phyloP scores from a whole-genome alignment of 805 yeast species.

The Lipomyces sp. region DNA sequence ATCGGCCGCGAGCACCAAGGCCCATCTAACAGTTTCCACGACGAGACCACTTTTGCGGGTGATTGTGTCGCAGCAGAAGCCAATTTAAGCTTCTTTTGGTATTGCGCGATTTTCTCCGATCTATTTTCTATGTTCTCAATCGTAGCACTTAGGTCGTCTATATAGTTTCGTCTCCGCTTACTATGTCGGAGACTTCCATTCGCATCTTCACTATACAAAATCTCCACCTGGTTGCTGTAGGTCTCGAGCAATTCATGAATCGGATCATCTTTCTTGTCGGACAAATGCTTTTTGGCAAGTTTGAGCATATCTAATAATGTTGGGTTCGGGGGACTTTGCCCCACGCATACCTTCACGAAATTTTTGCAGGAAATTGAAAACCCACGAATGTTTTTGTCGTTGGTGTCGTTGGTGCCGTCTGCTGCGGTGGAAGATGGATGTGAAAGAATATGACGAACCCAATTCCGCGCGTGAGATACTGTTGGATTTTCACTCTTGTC shows the following conservation, averaged over 20 bases:
- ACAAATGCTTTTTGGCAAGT: constrained; percentile 6
- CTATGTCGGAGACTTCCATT: not conserved
- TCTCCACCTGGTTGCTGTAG: constrained; percentile 16
- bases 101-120: not conserved
- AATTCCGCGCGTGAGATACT: constrained; percentile 13
- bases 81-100: not conserved
- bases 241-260: constrained; percentile 1
- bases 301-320: constrained; percentile 7
- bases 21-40: constrained; percentile 10
- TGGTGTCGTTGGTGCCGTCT: not conserved
- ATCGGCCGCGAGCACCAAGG: constrained; percentile 22
- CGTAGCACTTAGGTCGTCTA: not conserved
- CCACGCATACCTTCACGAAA: not conserved
- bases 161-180: no score
- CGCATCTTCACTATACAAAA: not conserved
- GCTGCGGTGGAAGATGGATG: not conserved
- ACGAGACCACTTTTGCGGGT: not conserved
- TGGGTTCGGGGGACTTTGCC: constrained; percentile 13
- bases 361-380: not conserved
- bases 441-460: constrained; percentile 24
- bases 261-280: not conserved
- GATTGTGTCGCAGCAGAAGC: not conserved
- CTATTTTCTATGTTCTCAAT: not conserved
- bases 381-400: not conserved
- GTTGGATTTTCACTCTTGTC: constrained; percentile 4